These are phyloP conservation scores for Backusella morwellensis DNA, from an alignment of 192 early-diverging fungal genomes.

Conservation along the genomic window DNA sequence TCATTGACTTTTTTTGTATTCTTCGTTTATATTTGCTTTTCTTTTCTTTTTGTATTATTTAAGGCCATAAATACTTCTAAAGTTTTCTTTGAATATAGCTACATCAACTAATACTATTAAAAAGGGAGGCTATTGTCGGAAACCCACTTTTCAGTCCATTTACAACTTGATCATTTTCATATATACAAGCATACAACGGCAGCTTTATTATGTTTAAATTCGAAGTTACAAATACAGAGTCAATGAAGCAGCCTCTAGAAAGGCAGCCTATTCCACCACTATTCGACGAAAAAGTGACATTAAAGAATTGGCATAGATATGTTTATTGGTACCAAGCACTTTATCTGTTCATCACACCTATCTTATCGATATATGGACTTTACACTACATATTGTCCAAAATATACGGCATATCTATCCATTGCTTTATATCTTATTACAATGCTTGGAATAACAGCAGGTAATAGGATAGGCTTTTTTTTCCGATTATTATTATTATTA, in stretches of 20 bases:
- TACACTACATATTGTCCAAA: conserved; percentile 59
- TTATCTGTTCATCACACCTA: conserved; percentile 64
- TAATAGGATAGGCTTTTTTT: background rate
- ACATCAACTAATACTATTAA: background rate
- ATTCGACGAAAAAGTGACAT: conserved; percentile 43
- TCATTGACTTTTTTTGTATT: background rate
- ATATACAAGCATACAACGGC: background rate
- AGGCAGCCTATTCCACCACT: background rate
- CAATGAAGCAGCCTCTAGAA: background rate
- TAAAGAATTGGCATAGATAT: conserved; percentile 50
- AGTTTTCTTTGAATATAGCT: background rate
- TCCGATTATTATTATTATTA: background rate
- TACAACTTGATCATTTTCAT: background rate
- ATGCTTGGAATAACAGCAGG: conserved; percentile 80
- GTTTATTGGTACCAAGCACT: conserved; percentile 70
- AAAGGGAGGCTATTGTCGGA: background rate
- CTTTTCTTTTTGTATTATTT: background rate
- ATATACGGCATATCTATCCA: conserved; percentile 71
- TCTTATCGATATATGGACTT: conserved; percentile 77
- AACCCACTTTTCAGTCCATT: background rate
- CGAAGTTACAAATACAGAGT: background rate
- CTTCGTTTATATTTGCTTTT: background rate
- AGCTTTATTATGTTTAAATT: background rate
- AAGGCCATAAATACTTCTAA: background rate
- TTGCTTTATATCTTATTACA: conserved; percentile 71